A percentile compares a stretch with the other conserved stretches of the same genome.
Evolutionary conservation across 2,329 filamentous ascomycete species (phyloP).

Genomic region (Sporothrix mexicana): DNA sequence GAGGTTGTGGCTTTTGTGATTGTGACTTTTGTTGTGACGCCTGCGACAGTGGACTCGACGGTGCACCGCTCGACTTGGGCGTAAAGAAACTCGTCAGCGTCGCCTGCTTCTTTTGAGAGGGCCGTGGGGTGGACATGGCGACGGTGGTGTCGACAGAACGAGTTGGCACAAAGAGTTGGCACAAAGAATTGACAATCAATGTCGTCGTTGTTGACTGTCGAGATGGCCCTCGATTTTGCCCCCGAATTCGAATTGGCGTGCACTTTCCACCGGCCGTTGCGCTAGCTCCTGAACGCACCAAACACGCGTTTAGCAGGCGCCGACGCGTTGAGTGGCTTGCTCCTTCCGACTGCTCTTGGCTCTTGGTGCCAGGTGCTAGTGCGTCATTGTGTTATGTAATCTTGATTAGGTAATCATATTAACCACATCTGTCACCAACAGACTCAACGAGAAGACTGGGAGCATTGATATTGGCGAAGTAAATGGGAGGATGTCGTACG

Average conservation of each 20-base stretch:
- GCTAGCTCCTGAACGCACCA: background rate
- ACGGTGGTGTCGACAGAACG: background rate
- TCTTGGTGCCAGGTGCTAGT: background rate
- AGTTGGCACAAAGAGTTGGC: background rate
- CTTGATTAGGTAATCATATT: background rate
- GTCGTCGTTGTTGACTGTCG: background rate
- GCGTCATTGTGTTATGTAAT: background rate
- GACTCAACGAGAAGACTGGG: background rate
- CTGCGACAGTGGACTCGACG: background rate
- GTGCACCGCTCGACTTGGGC: constrained; percentile 58
- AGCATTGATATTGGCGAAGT: background rate
- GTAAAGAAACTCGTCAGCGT: constrained; percentile 88
- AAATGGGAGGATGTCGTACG: background rate
- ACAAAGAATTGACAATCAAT: background rate
- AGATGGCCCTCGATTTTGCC: background rate
- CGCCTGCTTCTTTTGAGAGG: constrained; percentile 70
- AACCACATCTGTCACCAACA: constrained; percentile 3
- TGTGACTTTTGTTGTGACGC: too few species aligned
- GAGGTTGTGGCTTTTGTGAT: constrained; percentile 35
- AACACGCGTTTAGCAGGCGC: background rate
- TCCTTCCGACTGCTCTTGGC: too few species aligned
- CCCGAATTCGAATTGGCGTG: background rate
- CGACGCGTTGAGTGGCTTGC: constrained; percentile 16
- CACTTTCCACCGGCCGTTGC: background rate
- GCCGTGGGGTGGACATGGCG: constrained; percentile 44